Percentiles rank a stretch among this genome's conserved stretches.
Conservation (phyloP, 2,329 filamentous ascomycete species). For the Pseudogymnoascus sp. region DNA sequence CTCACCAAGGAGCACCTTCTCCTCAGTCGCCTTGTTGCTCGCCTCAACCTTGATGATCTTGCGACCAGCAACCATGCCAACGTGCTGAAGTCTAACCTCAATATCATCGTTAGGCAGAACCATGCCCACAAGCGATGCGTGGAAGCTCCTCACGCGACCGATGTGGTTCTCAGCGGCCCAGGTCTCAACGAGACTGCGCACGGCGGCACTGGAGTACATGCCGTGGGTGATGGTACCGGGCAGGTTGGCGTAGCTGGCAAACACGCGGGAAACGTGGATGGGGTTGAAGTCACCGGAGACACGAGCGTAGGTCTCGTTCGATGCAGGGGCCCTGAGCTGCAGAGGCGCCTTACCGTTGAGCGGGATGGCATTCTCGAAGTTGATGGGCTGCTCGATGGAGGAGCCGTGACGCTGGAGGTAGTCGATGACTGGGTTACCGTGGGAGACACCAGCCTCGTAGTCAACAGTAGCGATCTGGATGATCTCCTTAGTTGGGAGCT, state of each 20-base stretch:
- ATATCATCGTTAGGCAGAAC: constrained; percentile 94
- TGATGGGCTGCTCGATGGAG: constrained; percentile 89
- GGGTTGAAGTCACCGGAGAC: constrained; percentile 99
- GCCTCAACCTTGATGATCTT: constrained; percentile 99
- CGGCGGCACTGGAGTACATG: constrained; percentile 98
- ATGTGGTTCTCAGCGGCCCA: constrained; percentile 99
- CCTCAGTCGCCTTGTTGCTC: constrained; percentile 89
- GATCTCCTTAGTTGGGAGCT: constrained; percentile 93
- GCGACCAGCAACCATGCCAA: constrained; percentile 94
- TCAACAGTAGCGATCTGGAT: constrained; percentile 97
- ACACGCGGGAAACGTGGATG: constrained; percentile 95
- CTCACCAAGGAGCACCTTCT: constrained; percentile 91
- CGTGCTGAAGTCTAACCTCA: constrained; percentile 89
- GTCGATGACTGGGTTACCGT: constrained; percentile 94
- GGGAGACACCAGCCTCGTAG: constrained; percentile 84
- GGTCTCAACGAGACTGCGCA: constrained; percentile 92
- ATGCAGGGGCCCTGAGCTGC: constrained; percentile 81
- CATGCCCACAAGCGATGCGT: constrained; percentile 96
- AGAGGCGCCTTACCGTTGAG: constrained; percentile 88
- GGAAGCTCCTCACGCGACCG: constrained; percentile 93
- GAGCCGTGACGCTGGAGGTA: constrained; percentile 89
- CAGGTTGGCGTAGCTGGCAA: constrained; percentile 90
- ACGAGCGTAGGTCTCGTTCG: constrained; percentile 95
- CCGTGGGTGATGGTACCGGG: constrained; percentile 97
- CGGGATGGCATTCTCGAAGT: constrained; percentile 96